phyloP scores from a whole-genome alignment of 2,329 filamentous ascomycete genomes.

The Pestalotiopsis sp. region DNA sequence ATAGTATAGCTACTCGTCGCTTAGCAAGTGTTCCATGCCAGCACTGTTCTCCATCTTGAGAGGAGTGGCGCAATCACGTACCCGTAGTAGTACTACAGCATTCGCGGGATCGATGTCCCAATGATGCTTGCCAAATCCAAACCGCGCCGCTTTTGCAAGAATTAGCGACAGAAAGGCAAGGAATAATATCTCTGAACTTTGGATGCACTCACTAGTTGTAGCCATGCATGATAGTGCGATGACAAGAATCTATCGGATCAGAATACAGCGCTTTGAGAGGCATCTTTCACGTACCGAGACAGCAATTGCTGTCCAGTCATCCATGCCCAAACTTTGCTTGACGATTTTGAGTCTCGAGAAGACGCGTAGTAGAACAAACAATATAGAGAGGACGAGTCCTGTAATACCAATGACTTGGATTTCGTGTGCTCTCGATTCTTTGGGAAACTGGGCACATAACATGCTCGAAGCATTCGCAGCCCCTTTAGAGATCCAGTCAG shows the following conservation, averaged over 20 bases:
- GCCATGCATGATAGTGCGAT: background rate
- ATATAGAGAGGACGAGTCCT: background rate
- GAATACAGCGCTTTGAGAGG: background rate
- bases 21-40: too few species aligned
- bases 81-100: background rate
- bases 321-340: background rate
- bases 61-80: too few species aligned
- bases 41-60: too few species aligned
- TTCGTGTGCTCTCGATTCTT: background rate
- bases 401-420: background rate
- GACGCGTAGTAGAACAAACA: background rate
- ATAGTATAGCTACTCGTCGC: background rate
- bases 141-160: background rate
- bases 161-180: background rate
- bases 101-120: background rate
- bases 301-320: background rate
- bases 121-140: conserved; percentile 1
- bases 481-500: background rate
- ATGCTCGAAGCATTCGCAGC: background rate
- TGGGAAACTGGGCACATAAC: background rate
- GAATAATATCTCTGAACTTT: background rate
- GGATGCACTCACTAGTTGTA: background rate
- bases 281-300: background rate
- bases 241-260: background rate
- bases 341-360: background rate